These are phyloP conservation scores for Penstemon davidsonii DNA, from an alignment of 257 asterid species.

Conservation along the genomic window DNA sequence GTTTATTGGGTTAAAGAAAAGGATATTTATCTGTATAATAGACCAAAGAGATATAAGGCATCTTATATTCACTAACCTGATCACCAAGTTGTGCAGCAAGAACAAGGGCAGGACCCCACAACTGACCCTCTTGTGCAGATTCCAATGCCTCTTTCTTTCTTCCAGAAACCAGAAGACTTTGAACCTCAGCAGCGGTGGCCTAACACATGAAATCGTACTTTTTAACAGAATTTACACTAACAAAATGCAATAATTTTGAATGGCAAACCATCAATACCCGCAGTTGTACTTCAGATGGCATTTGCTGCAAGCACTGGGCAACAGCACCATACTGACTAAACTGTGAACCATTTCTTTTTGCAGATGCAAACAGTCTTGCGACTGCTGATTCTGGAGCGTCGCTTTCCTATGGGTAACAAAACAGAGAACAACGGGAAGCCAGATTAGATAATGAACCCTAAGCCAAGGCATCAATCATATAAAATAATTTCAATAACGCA, in stretches of 20 bases:
- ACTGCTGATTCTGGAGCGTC: slow-evolving; percentile 88
- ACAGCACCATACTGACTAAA: slow-evolving; percentile 56
- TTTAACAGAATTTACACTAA: slow-evolving; percentile 2
- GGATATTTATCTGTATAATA: slow-evolving; percentile 3
- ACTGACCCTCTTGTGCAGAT: slow-evolving; percentile 92
- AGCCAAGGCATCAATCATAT: not conserved
- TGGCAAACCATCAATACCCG: slow-evolving; percentile 49
- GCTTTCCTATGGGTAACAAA: slow-evolving; percentile 56
- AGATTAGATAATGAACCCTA: slow-evolving; percentile 20
- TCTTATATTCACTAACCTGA: slow-evolving; percentile 49
- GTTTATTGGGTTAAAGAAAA: slow-evolving; percentile 8
- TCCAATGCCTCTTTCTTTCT: slow-evolving; percentile 90
- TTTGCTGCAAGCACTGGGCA: slow-evolving; percentile 72
- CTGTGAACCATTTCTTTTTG: slow-evolving; percentile 53
- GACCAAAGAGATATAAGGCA: slow-evolving; percentile 8
- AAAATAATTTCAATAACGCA: slow-evolving; percentile 5
- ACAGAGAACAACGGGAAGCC: not conserved
- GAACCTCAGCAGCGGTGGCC: slow-evolving; percentile 88
- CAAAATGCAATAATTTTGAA: slow-evolving; percentile 2
- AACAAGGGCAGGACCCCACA: slow-evolving; percentile 98
- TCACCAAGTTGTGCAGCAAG: slow-evolving; percentile 98
- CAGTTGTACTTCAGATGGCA: slow-evolving; percentile 87
- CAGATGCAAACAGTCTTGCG: slow-evolving; percentile 78
- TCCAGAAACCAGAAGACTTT: slow-evolving; percentile 88
- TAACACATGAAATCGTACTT: slow-evolving; percentile 34